Percentiles rank a stretch among this genome's conserved stretches.
phyloP scores from a whole-genome alignment of 1,139 yeast genomes.

The Hyphopichia buzzinii region DNA sequence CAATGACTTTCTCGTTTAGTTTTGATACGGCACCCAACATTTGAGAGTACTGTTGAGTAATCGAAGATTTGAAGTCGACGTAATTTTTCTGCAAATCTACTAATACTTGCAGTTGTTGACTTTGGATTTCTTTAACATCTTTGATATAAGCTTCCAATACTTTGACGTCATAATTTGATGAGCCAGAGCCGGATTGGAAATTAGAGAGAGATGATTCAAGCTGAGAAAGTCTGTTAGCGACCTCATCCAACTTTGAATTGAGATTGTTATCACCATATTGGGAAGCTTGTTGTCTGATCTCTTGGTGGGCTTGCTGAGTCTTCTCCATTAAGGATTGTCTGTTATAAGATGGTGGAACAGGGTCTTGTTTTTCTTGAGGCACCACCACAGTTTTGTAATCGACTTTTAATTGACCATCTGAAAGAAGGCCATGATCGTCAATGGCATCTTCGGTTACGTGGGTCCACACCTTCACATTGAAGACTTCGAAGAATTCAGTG shows the following conservation, averaged over 20 bases:
- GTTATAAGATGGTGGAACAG: conserved; percentile 20
- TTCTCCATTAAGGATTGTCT: conserved; percentile 43
- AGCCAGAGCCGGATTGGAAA: conserved; percentile 3
- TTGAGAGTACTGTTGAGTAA: conserved; percentile 35
- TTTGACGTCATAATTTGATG: conserved; percentile 9
- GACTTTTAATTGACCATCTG: conserved; percentile 39
- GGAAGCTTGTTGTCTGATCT: conserved; percentile 11
- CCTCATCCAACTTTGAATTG: conserved; percentile 3
- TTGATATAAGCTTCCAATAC: conserved; percentile 12
- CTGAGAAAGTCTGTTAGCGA: conserved; percentile 1
- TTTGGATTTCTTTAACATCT: conserved; percentile 17
- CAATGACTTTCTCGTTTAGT: conserved; percentile 40
- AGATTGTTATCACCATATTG: not conserved
- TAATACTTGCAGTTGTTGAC: conserved; percentile 14
- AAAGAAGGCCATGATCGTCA: conserved; percentile 56
- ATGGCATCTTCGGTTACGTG: conserved; percentile 52
- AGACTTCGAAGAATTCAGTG: conserved; percentile 54
- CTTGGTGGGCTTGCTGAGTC: conserved; percentile 25
- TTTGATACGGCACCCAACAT: conserved; percentile 31
- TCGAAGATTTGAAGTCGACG: conserved; percentile 23
- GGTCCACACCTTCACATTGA: conserved; percentile 54
- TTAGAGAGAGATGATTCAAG: conserved; percentile 1
- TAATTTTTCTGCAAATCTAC: conserved; percentile 16
- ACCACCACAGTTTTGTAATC: conserved; percentile 18
- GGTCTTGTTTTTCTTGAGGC: conserved; percentile 5